A percentile compares a stretch with the other conserved stretches of the same genome.
Conservation (phyloP, 495 filamentous ascomycete species). For the Margaritispora aquatica region DNA sequence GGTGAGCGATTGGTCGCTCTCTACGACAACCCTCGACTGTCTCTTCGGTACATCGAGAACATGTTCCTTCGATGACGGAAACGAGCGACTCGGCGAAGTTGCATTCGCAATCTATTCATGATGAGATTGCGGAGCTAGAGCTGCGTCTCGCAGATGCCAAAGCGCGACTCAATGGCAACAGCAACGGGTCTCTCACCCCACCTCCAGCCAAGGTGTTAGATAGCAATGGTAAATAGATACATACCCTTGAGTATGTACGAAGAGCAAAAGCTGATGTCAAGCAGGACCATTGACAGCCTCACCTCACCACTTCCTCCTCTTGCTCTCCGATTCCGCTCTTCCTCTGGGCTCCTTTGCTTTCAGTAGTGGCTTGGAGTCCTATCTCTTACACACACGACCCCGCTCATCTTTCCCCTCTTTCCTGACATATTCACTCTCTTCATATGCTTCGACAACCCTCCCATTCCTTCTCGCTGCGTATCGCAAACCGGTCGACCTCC, state of each 20-base stretch:
- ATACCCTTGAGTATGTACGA: neutral
- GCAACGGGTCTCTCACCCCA: neutral
- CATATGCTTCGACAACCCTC: conserved; percentile 71
- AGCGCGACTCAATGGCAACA: conserved; percentile 23
- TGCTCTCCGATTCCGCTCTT: conserved; percentile 92
- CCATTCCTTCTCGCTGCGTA: conserved; percentile 81
- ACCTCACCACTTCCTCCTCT: conserved; percentile 69
- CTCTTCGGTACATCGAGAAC: neutral
- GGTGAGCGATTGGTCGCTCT: neutral
- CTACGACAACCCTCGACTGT: neutral
- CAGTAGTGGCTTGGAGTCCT: conserved; percentile 90
- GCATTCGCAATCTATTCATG: conserved; percentile 30
- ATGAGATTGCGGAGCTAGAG: conserved; percentile 50
- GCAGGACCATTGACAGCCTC: conserved; percentile 18
- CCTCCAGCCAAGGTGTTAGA: conserved; percentile 10
- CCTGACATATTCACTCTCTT: conserved; percentile 69
- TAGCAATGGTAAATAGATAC: conserved; percentile 11
- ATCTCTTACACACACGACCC: conserved; percentile 67
- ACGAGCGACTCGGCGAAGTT: conserved; percentile 11
- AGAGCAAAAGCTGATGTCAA: neutral
- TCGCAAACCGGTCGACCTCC: conserved; percentile 48
- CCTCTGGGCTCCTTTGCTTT: conserved; percentile 97
- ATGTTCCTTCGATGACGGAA: conserved; percentile 17
- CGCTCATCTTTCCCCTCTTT: conserved; percentile 63
- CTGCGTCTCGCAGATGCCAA: conserved; percentile 36